Conservation (phyloP, 83 land plant genomes). For the Diphasiastrum complanatum region DNA sequence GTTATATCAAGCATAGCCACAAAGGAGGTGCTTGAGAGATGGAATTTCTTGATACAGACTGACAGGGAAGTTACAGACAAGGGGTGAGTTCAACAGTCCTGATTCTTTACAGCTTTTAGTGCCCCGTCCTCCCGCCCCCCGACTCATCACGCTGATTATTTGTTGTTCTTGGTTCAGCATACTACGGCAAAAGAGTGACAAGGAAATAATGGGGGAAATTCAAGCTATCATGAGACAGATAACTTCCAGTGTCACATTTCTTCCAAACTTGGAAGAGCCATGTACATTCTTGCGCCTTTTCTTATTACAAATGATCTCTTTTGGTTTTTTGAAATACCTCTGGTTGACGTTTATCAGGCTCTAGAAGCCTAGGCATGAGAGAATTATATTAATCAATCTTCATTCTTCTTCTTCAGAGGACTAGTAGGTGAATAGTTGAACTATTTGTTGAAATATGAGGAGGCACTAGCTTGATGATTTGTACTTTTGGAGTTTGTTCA, state of each 20-base stretch:
- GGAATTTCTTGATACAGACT: constrained; percentile 90
- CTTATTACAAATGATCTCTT: background rate
- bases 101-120: too few relatives aligned
- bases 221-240: constrained; percentile 97
- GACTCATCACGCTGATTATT: background rate
- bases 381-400: too few relatives aligned
- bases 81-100: constrained; percentile 52
- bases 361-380: too few relatives aligned
- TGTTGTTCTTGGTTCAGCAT: constrained; percentile 39
- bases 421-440: too few relatives aligned
- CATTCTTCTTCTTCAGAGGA: too few relatives aligned
- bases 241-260: constrained; percentile 83
- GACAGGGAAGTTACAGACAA: constrained; percentile 72
- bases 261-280: constrained; percentile 84
- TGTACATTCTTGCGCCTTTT: constrained; percentile 38
- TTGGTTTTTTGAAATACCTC: background rate
- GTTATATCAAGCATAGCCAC: constrained; percentile 84
- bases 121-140: too few relatives aligned
- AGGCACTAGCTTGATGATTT: too few relatives aligned
- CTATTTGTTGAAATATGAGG: too few relatives aligned
- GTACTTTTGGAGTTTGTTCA: constrained; percentile 7
- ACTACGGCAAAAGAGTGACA: constrained; percentile 78
- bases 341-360: background rate
- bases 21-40: constrained; percentile 87
- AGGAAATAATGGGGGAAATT: constrained; percentile 92